These are phyloP conservation scores for Ceratocystis destructans DNA, from an alignment of 2,329 filamentous ascomycete species.

Conservation along the genomic window DNA sequence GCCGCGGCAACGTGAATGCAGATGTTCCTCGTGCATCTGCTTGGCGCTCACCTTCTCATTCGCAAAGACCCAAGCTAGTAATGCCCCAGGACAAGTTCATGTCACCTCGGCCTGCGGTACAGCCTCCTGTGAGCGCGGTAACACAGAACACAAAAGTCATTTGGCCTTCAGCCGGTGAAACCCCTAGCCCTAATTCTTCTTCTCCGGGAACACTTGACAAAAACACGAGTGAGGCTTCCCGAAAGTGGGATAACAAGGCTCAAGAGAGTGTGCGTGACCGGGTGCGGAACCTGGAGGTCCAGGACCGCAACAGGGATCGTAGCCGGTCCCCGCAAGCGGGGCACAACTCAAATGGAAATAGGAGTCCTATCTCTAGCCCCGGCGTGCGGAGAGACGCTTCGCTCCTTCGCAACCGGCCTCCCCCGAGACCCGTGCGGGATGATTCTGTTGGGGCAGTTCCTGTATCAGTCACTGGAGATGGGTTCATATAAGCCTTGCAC, in stretches of 20 bases:
- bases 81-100: constrained; percentile 8
- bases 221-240: background rate
- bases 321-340: constrained; percentile 8
- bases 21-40: constrained; percentile 10
- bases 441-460: constrained; percentile 2
- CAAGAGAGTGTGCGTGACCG: constrained; percentile 13
- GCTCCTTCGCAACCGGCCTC: background rate
- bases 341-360: background rate
- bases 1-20: background rate
- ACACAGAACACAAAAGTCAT: background rate
- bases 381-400: constrained; percentile 1
- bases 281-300: constrained; percentile 15
- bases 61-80: background rate
- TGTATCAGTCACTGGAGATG: background rate
- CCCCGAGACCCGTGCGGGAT: constrained; percentile 10
- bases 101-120: constrained; percentile 4
- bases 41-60: background rate
- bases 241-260: background rate
- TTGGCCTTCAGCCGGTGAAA: constrained; percentile 4
- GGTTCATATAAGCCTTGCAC: background rate
- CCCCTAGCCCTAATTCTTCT: background rate
- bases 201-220: background rate
- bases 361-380: background rate
- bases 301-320: background rate
- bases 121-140: constrained; percentile 11